Conservation (phyloP, 2,329 filamentous ascomycete species). For the Hawksworthiomyces lignivorus region DNA sequence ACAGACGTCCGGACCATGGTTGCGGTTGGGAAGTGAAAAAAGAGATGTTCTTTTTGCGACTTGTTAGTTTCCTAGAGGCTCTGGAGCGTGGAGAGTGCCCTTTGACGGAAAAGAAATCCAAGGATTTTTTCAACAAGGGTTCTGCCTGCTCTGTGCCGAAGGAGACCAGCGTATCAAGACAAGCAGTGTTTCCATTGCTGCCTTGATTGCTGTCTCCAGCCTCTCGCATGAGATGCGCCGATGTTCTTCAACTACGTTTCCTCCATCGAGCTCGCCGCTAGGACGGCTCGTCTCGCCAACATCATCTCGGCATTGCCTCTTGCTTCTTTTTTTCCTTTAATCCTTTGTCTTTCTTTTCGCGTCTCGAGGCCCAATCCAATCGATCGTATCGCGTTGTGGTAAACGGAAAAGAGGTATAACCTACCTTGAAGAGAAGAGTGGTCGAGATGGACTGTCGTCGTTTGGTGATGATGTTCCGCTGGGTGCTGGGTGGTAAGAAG, state of each 20-base stretch:
- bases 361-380: conserved; percentile 21
- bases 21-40: conserved; percentile 45
- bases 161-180: conserved; percentile 55
- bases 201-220: conserved; percentile 56
- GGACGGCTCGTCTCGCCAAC: too few species aligned
- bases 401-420: conserved; percentile 8
- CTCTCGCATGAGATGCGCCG: conserved; percentile 26
- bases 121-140: conserved; percentile 43
- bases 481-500: too few species aligned
- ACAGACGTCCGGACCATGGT: conserved; percentile 99
- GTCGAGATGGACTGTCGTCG: conserved; percentile 3
- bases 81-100: conserved; percentile 64
- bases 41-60: too few species aligned
- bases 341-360: conserved; percentile 14
- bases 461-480: neutral
- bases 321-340: conserved; percentile 3
- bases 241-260: conserved; percentile 1
- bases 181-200: conserved; percentile 4
- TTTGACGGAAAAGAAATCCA: conserved; percentile 25
- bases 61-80: conserved; percentile 59
- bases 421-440: conserved; percentile 10
- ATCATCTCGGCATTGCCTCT: neutral
- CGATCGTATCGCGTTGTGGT: conserved; percentile 6
- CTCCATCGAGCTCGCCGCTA: neutral
- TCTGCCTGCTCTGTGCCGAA: conserved; percentile 61